A percentile compares a stretch with the other conserved stretches of the same genome.
phyloP scores from a whole-genome alignment of 2,329 filamentous ascomycete species.

The Chaetomiaceae sp. region DNA sequence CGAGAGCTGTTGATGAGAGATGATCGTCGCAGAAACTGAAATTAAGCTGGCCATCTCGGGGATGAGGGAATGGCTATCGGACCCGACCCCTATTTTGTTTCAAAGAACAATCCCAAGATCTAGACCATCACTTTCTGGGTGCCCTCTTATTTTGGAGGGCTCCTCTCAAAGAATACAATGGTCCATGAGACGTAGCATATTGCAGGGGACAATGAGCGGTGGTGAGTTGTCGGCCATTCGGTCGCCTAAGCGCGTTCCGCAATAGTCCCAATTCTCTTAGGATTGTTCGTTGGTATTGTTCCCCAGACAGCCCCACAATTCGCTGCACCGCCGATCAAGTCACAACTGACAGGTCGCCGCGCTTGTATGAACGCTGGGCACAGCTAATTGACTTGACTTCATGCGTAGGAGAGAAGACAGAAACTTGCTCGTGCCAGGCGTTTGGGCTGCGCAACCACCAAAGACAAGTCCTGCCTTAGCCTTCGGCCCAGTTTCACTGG shows the following conservation, averaged over 20 bases:
- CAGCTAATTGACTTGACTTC: too few relatives aligned
- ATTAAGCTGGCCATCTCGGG: background rate
- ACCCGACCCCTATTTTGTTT: conserved; percentile 5
- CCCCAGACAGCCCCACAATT: conserved; percentile 14
- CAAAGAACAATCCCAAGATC: conserved; percentile 13
- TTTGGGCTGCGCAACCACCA: too few relatives aligned
- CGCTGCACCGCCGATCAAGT: background rate
- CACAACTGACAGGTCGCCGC: conserved; percentile 12
- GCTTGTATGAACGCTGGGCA: too few relatives aligned
- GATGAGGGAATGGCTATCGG: background rate
- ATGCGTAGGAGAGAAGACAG: too few relatives aligned
- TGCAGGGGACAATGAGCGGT: conserved; percentile 14
- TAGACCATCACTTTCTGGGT: background rate
- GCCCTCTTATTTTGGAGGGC: background rate
- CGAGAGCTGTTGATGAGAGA: background rate
- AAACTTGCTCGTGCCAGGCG: too few relatives aligned
- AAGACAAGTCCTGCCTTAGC: too few relatives aligned
- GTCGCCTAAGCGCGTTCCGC: conserved; percentile 8
- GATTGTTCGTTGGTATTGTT: conserved; percentile 24
- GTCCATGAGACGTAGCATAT: background rate
- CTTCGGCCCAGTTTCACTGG: too few relatives aligned
- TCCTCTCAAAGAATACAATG: conserved; percentile 4
- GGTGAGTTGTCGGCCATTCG: background rate
- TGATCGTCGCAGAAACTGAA: background rate
- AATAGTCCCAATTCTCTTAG: conserved; percentile 13